Percentiles rank a stretch among this genome's conserved stretches.
These are phyloP conservation scores for Trametes sp. DNA, from an alignment of 1,284 basidiomycete species.

Conservation along the genomic window DNA sequence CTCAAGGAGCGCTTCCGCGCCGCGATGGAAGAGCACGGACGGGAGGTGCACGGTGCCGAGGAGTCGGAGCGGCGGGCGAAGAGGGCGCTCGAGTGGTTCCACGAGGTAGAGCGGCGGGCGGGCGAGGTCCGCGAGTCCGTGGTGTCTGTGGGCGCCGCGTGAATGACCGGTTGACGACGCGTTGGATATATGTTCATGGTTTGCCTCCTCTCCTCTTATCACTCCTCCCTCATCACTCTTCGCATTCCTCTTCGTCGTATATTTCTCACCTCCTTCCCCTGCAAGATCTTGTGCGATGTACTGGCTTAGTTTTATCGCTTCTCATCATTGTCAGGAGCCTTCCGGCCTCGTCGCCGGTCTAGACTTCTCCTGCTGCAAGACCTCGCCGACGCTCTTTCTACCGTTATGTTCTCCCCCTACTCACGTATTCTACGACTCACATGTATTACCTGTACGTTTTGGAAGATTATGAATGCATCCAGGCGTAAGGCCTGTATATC, in stretches of 20 bases:
- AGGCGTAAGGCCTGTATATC: constrained; percentile 7
- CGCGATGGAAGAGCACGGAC: constrained; percentile 80
- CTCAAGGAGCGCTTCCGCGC: constrained; percentile 83
- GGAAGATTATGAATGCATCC: constrained; percentile 20
- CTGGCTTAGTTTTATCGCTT: constrained; percentile 1
- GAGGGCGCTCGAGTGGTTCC: constrained; percentile 81
- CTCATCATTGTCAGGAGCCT: constrained; percentile 1
- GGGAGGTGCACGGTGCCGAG: constrained; percentile 84
- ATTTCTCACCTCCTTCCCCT: constrained; percentile 5
- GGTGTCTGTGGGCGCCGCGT: constrained; percentile 33
- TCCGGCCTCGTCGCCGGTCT: constrained; percentile 8
- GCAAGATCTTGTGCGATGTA: constrained; percentile 13
- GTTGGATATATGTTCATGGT: constrained; percentile 18
- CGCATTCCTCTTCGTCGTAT: constrained; percentile 7
- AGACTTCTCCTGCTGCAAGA: constrained; percentile 26
- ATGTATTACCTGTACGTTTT: constrained; percentile 30
- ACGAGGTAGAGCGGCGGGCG: constrained; percentile 63
- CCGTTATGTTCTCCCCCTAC: constrained; percentile 24
- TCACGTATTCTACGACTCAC: constrained; percentile 28
- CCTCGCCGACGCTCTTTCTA: constrained; percentile 31
- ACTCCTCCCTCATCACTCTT: too few species aligned
- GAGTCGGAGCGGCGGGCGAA: constrained; percentile 72
- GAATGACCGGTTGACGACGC: constrained; percentile 17
- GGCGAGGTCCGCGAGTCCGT: constrained; percentile 58
- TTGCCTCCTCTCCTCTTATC: background rate